phyloP scores from a whole-genome alignment of 2,329 filamentous ascomycete species.

The Colletotrichum caudatum region DNA sequence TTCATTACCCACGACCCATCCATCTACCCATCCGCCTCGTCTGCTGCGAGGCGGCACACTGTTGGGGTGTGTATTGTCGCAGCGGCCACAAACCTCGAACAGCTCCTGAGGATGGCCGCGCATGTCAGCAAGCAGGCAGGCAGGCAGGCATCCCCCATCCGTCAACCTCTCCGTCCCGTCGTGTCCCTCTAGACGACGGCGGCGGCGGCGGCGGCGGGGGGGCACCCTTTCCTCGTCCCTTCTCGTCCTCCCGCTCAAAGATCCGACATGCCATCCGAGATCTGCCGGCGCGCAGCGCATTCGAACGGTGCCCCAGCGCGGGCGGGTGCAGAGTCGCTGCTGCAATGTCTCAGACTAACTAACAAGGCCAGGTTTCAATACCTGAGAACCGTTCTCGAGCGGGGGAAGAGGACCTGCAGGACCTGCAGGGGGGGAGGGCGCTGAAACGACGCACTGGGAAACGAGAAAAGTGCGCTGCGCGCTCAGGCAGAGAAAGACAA shows the following conservation, averaged over 20 bases:
- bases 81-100: not conserved
- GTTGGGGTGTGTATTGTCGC: not conserved
- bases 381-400: no score
- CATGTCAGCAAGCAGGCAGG: not conserved
- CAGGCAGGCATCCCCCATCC: not conserved
- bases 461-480: not conserved
- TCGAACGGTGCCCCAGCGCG: not conserved
- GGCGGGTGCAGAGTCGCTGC: not conserved
- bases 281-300: not conserved
- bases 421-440: not conserved
- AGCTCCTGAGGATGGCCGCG: not conserved
- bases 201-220: not conserved
- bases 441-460: slow-evolving; percentile 26
- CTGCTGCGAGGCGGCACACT: not conserved
- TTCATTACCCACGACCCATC: not conserved
- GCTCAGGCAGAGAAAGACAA: not conserved
- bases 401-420: slow-evolving; percentile 1
- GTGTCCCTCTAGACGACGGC: not conserved
- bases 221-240: not conserved
- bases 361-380: no score
- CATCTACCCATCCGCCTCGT: no score
- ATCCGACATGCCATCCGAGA: not conserved
- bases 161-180: no score
- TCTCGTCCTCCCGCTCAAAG: not conserved
- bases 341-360: not conserved